Percentiles rank a stretch among this genome's conserved stretches.
Conservation (phyloP, 2,329 filamentous ascomycete species). For the Xylaria sp. region DNA sequence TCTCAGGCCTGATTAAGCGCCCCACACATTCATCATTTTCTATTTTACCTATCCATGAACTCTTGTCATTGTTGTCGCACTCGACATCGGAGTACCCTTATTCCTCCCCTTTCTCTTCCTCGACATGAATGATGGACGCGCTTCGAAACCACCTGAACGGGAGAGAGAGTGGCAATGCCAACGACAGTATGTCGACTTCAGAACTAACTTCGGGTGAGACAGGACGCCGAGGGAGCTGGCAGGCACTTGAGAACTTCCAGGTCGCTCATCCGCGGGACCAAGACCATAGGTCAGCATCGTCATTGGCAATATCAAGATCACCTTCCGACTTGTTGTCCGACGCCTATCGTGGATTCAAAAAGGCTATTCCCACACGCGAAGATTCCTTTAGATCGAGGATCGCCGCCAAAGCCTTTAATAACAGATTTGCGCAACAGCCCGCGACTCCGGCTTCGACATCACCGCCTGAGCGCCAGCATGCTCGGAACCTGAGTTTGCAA, state of each 20-base stretch:
- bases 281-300: constrained; percentile 46
- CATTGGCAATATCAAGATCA: constrained; percentile 46
- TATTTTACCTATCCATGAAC: constrained; percentile 13
- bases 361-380: constrained; percentile 56
- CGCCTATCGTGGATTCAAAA: constrained; percentile 63
- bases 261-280: constrained; percentile 48
- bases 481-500: constrained; percentile 63
- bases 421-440: constrained; percentile 39
- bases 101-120: neutral
- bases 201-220: constrained; percentile 45
- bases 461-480: constrained; percentile 56
- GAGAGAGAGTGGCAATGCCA: constrained; percentile 19
- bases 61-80: neutral
- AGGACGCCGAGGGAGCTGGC: constrained; percentile 44
- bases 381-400: constrained; percentile 57
- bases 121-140: constrained; percentile 9
- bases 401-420: constrained; percentile 50
- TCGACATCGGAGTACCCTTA: neutral
- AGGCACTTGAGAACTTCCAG: constrained; percentile 56
- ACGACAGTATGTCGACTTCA: constrained; percentile 41
- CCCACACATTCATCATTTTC: constrained; percentile 22
- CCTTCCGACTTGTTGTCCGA: constrained; percentile 61
- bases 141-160: constrained; percentile 2
- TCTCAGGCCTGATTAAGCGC: constrained; percentile 15
- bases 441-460: constrained; percentile 22